Percentiles rank a stretch among this genome's conserved stretches.
Evolutionary conservation across 352 stramenopile species (phyloP).

Genomic region (Phytophthora tubulina): DNA sequence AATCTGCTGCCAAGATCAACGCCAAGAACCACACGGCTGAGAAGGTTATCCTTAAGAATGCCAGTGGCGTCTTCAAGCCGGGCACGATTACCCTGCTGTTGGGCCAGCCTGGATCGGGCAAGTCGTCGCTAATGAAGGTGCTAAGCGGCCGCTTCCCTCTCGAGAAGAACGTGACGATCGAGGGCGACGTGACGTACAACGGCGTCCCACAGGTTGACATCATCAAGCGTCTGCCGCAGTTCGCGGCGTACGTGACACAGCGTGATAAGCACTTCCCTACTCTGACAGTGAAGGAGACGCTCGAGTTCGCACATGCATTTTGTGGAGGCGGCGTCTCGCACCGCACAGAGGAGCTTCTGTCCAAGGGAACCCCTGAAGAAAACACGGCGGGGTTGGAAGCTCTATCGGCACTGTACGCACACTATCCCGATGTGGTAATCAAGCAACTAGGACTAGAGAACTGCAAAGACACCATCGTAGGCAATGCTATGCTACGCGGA

Average conservation of each 20-base stretch:
- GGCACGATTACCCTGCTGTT: constrained; percentile 34
- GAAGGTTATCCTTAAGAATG: constrained; percentile 56
- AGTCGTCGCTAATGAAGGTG: constrained; percentile 38
- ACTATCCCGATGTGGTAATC: constrained; percentile 46
- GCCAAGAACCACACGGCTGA: constrained; percentile 45
- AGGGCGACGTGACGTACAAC: constrained; percentile 37
- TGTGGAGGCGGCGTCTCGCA: constrained; percentile 45
- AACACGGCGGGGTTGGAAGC: constrained; percentile 30
- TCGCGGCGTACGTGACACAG: constrained; percentile 54
- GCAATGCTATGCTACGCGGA: constrained; percentile 58
- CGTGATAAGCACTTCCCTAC: constrained; percentile 90
- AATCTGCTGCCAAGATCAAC: constrained; percentile 33
- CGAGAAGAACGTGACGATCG: constrained; percentile 35
- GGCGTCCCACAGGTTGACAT: constrained; percentile 26
- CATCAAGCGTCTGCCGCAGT: constrained; percentile 52
- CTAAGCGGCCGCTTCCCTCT: constrained; percentile 29
- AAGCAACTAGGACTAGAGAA: constrained; percentile 58
- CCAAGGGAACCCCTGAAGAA: constrained; percentile 24
- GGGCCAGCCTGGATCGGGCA: constrained; percentile 29
- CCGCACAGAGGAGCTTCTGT: constrained; percentile 18
- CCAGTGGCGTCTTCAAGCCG: constrained; percentile 52
- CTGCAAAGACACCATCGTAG: constrained; percentile 66
- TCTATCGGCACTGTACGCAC: constrained; percentile 22
- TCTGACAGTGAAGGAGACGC: constrained; percentile 61
- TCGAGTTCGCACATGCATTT: constrained; percentile 53